These are phyloP conservation scores for Aeschynomene evenia DNA, from an alignment of 306 rosid genomes.

Conservation along the genomic window DNA sequence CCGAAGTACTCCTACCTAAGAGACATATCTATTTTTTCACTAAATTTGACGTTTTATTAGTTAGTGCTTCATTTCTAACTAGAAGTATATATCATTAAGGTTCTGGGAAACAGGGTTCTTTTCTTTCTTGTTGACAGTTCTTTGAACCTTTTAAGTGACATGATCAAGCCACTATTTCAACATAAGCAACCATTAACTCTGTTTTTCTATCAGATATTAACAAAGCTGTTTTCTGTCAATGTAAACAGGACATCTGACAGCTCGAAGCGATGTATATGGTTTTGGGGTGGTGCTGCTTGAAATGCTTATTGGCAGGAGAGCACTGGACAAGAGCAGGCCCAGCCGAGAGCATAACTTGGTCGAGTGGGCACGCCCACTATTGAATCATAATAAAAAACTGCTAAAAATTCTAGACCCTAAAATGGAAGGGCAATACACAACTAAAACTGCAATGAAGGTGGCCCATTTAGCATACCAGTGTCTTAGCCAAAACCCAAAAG, in stretches of 20 bases:
- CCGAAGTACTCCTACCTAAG: background rate
- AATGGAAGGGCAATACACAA: conserved; percentile 78
- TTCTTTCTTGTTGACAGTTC: background rate
- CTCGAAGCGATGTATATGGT: conserved; percentile 92
- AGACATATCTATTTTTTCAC: background rate
- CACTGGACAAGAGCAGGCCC: conserved; percentile 90
- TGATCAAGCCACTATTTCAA: conserved; percentile 3
- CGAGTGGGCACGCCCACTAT: conserved; percentile 89
- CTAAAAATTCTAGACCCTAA: conserved; percentile 75
- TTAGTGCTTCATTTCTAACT: background rate
- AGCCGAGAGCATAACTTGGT: conserved; percentile 90
- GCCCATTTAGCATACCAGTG: conserved; percentile 79
- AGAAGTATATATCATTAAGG: background rate
- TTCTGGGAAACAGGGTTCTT: background rate
- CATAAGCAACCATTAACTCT: background rate
- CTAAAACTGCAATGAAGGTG: conserved; percentile 60
- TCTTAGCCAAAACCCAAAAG: conserved; percentile 92
- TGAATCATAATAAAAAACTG: conserved; percentile 78
- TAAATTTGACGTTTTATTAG: background rate
- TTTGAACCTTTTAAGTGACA: conserved; percentile 7
- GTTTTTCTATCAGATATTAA: conserved; percentile 6
- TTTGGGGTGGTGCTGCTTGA: conserved; percentile 92
- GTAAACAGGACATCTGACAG: conserved; percentile 82
- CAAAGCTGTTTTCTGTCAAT: conserved; percentile 31
- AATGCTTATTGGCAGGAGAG: conserved; percentile 84